Evolutionary conservation across 1,139 yeast genomes (phyloP).

Genomic region (Pneumocystis carinii): DNA sequence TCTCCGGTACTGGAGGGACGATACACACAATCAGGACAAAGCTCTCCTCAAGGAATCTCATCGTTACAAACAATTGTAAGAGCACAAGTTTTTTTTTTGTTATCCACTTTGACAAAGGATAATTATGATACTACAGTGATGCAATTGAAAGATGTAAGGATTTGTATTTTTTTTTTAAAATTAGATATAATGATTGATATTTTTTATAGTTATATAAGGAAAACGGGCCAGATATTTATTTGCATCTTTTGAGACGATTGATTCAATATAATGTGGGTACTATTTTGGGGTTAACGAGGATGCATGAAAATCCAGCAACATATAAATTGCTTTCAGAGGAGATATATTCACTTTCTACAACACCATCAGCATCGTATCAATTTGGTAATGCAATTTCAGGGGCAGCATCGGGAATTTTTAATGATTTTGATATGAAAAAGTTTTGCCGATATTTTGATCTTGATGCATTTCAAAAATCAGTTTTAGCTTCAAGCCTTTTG

Average conservation of each 20-base stretch:
- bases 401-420: slow-evolving; percentile 21
- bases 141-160: slow-evolving; percentile 32
- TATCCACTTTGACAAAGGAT: slow-evolving; percentile 31
- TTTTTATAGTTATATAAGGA: slow-evolving; percentile 26
- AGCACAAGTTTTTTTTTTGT: slow-evolving; percentile 41
- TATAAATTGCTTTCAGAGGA: slow-evolving; percentile 16
- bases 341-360: slow-evolving; percentile 17
- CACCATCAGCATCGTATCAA: slow-evolving; percentile 18
- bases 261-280: slow-evolving; percentile 23
- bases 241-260: slow-evolving; percentile 26
- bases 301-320: slow-evolving; percentile 14
- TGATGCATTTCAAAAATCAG: slow-evolving; percentile 15
- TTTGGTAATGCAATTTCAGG: slow-evolving; percentile 18
- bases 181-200: background rate
- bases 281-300: slow-evolving; percentile 22
- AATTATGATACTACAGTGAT: slow-evolving; percentile 31
- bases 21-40: background rate
- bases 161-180: background rate
- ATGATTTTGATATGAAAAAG: slow-evolving; percentile 16
- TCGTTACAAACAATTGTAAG: slow-evolving; percentile 29
- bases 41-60: background rate
- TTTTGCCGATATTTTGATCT: slow-evolving; percentile 17
- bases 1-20: background rate
- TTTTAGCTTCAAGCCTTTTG: slow-evolving; percentile 10
- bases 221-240: slow-evolving; percentile 25